phyloP scores from a whole-genome alignment of 768 basidiomycete species.

The Termitomyces titanicus region DNA sequence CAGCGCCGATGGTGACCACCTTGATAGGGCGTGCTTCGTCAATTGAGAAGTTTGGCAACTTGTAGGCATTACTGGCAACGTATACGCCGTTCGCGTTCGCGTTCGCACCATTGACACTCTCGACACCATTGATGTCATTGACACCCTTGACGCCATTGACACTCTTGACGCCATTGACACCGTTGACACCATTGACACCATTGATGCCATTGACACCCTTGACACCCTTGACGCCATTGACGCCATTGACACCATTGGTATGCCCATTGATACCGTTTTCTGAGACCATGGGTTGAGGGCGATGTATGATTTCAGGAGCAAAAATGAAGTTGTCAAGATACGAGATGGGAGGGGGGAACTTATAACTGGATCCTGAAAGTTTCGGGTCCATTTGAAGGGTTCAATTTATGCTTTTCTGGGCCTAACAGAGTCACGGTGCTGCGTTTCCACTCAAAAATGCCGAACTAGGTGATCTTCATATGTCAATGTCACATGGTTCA shows the following conservation, averaged over 20 bases:
- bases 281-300: background rate
- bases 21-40: constrained; percentile 54
- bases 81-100: background rate
- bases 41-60: constrained; percentile 42
- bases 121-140: background rate
- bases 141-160: background rate
- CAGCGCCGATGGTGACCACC: constrained; percentile 55
- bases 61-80: constrained; percentile 12
- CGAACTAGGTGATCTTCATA: too few relatives aligned
- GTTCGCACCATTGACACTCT: background rate
- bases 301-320: background rate
- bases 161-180: background rate
- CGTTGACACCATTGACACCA: background rate
- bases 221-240: background rate
- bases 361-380: background rate
- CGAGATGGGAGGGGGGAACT: background rate
- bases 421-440: too few relatives aligned
- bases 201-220: background rate
- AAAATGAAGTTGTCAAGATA: background rate
- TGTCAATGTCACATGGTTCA: too few relatives aligned
- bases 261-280: background rate
- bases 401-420: background rate
- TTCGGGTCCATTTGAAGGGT: background rate
- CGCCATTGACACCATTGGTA: background rate
- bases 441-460: too few relatives aligned